Evolutionary conservation across 371 early-diverging fungal genomes (phyloP).

Genomic region (Funneliformis caledonium): DNA sequence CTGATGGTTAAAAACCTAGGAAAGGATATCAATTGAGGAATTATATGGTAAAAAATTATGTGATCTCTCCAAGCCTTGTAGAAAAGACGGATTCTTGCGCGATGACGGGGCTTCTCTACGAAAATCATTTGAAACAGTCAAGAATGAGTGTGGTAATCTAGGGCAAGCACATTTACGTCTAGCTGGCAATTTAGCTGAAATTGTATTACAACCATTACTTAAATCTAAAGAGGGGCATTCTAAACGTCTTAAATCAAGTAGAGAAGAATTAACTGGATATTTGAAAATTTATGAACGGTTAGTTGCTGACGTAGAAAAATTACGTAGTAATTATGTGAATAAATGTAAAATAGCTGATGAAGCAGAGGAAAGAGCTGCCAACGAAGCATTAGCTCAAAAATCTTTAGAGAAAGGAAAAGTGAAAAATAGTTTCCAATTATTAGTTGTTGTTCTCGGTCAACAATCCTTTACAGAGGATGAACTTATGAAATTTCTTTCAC

Average conservation of each 20-base stretch:
- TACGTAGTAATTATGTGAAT: constrained; percentile 52
- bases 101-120: constrained; percentile 78
- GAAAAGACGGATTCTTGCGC: constrained; percentile 64
- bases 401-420: constrained; percentile 4
- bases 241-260: constrained; percentile 58
- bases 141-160: constrained; percentile 60
- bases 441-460: constrained; percentile 43
- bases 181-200: constrained; percentile 58
- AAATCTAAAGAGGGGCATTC: constrained; percentile 64
- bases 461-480: constrained; percentile 50
- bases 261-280: constrained; percentile 62
- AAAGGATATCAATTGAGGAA: constrained; percentile 66
- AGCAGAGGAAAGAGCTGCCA: constrained; percentile 41
- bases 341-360: constrained; percentile 59
- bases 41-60: constrained; percentile 52
- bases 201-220: constrained; percentile 66
- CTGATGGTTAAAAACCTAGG: constrained; percentile 44
- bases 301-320: constrained; percentile 56
- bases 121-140: constrained; percentile 66
- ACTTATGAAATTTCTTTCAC: constrained; percentile 48
- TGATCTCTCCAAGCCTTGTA: constrained; percentile 23
- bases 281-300: constrained; percentile 61
- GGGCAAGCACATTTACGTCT: constrained; percentile 63
- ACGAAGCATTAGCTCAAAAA: constrained; percentile 8
- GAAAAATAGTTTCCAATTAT: constrained; percentile 40